Evolutionary conservation across 2,329 filamentous ascomycete genomes (phyloP).

Genomic region (Ambrosiella cleistominuta): DNA sequence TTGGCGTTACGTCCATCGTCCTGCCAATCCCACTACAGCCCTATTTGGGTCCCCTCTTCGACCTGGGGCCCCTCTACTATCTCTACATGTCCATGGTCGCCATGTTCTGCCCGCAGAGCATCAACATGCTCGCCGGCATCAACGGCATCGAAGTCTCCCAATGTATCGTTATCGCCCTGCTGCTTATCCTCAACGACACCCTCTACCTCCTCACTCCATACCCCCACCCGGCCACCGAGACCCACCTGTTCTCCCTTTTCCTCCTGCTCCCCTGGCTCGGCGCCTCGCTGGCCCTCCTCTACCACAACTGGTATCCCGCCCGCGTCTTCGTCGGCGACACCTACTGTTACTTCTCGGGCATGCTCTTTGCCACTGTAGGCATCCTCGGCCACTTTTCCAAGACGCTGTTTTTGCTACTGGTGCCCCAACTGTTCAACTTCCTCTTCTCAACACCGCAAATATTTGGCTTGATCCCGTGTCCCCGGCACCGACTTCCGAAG

Average conservation of each 20-base stretch:
- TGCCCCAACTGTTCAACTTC: constrained; percentile 95
- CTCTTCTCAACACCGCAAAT: constrained; percentile 83
- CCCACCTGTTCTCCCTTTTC: constrained; percentile 90
- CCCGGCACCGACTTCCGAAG: constrained; percentile 73
- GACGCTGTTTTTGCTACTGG: constrained; percentile 73
- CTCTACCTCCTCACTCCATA: constrained; percentile 73
- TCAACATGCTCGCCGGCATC: constrained; percentile 99
- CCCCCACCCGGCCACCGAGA: constrained; percentile 86
- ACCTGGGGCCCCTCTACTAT: constrained; percentile 77
- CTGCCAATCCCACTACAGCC: constrained; percentile 71
- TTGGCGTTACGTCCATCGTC: constrained; percentile 89
- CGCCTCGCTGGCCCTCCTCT: constrained; percentile 70
- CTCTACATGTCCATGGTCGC: constrained; percentile 89
- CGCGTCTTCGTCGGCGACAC: constrained; percentile 95
- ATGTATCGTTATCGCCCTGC: constrained; percentile 71
- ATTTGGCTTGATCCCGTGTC: constrained; percentile 78
- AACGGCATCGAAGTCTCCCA: constrained; percentile 96
- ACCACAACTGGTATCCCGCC: constrained; percentile 91
- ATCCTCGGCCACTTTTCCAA: constrained; percentile 98
- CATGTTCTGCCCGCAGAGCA: constrained; percentile 96
- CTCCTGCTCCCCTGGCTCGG: constrained; percentile 87
- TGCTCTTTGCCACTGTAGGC: constrained; percentile 94
- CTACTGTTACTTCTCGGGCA: constrained; percentile 98
- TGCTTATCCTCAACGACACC: constrained; percentile 72
- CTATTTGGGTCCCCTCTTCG: constrained; percentile 69